phyloP scores from a whole-genome alignment of 179 eudicot species.

The Spergularia azorica region DNA sequence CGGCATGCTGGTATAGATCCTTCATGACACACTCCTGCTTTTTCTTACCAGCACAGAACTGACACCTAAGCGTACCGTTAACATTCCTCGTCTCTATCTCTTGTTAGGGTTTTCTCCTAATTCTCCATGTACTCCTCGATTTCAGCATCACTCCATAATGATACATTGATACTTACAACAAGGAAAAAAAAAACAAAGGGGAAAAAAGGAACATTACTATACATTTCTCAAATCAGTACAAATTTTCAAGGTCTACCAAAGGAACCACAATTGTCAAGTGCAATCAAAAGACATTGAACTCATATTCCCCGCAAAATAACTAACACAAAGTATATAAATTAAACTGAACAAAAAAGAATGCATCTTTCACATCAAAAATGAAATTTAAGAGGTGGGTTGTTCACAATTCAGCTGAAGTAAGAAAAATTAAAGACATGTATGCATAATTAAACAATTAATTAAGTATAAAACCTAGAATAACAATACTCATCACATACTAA shows the following conservation, averaged over 20 bases:
- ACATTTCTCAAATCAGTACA: background rate
- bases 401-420: background rate
- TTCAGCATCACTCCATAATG: slow-evolving; percentile 32
- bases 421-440: background rate
- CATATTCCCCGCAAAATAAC: background rate
- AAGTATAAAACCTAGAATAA: background rate
- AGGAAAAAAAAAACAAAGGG: background rate
- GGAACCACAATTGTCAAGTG: background rate
- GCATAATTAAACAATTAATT: background rate
- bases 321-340: background rate
- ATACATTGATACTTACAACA: slow-evolving; percentile 2
- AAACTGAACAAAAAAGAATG: background rate
- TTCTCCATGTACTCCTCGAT: slow-evolving; percentile 34
- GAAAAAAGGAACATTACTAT: too few species aligned
- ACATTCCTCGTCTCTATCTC: slow-evolving; percentile 29
- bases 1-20: slow-evolving; percentile 46
- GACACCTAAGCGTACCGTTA: slow-evolving; percentile 38
- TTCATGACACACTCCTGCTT: slow-evolving; percentile 39
- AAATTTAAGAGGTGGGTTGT: background rate
- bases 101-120: slow-evolving; percentile 24
- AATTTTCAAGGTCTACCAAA: background rate
- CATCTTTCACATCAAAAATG: too few species aligned
- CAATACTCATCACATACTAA: background rate
- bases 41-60: slow-evolving; percentile 43
- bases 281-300: background rate